Evolutionary conservation across 176 grass and related monocot species (phyloP).

Genomic region (Cenchrus americanus): DNA sequence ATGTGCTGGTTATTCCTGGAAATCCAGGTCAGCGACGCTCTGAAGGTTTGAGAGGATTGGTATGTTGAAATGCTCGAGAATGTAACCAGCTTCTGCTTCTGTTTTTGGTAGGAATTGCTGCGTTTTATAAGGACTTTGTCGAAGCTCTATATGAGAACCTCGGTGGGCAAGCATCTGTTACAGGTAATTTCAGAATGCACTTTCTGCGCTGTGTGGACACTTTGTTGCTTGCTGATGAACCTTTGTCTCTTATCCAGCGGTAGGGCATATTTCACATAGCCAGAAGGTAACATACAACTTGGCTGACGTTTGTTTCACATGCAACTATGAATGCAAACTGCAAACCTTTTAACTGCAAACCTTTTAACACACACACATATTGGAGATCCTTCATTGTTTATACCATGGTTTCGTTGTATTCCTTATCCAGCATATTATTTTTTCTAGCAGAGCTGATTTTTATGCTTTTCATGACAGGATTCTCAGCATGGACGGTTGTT

Average conservation of each 20-base stretch:
- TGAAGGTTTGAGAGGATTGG: neutral
- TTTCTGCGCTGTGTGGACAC: neutral
- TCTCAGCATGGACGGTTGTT: constrained; percentile 65
- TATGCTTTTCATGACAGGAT: constrained; percentile 45
- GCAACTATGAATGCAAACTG: neutral
- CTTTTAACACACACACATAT: neutral
- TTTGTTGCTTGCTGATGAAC: constrained; percentile 41
- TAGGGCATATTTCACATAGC: constrained; percentile 73
- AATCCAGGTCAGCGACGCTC: constrained; percentile 60
- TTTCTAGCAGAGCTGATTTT: neutral
- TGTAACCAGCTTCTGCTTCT: neutral
- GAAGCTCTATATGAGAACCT: constrained; percentile 78
- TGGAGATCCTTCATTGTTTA: neutral
- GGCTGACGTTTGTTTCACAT: constrained; percentile 5
- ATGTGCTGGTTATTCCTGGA: constrained; percentile 74
- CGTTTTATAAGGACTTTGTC: constrained; percentile 73
- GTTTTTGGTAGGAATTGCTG: constrained; percentile 65
- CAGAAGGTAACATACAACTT: constrained; percentile 60
- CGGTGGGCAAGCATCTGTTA: constrained; percentile 71
- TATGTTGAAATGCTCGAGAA: neutral
- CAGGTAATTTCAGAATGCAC: constrained; percentile 38
- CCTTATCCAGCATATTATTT: neutral
- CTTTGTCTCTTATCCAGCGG: constrained; percentile 53
- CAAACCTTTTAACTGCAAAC: neutral
- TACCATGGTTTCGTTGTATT: neutral